phyloP scores from a whole-genome alignment of 2,329 filamentous ascomycete genomes.

The Penicillium sp. region DNA sequence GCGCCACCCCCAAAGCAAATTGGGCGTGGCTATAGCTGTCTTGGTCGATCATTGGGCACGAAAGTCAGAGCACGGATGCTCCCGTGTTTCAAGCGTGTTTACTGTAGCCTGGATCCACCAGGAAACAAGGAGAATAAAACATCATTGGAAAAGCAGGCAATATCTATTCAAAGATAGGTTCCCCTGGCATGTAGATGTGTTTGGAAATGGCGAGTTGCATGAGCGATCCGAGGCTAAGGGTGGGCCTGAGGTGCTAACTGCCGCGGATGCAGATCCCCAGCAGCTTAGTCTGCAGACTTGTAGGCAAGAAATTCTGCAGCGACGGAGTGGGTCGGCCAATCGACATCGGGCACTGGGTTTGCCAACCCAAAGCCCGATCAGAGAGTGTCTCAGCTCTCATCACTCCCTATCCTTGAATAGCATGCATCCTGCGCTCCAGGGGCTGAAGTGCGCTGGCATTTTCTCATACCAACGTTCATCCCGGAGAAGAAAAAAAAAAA shows the following conservation, averaged over 20 bases:
- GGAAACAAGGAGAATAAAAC: neutral
- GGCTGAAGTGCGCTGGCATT: neutral
- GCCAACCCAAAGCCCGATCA: neutral
- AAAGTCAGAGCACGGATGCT: constrained; percentile 4
- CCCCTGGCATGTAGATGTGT: neutral
- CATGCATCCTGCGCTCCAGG: neutral
- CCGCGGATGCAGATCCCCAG: neutral
- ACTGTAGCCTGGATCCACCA: neutral
- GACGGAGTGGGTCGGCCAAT: neutral
- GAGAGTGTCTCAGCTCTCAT: neutral
- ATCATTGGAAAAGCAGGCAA: neutral
- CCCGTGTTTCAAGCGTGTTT: constrained; percentile 3
- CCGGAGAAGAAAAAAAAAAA: neutral
- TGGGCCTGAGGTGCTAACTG: constrained; percentile 5
- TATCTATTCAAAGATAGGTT: neutral
- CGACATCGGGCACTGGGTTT: neutral
- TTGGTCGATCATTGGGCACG: constrained; percentile 14
- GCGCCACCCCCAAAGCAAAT: neutral
- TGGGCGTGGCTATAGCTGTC: neutral
- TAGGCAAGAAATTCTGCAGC: neutral
- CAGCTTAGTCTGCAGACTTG: neutral
- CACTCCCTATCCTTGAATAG: neutral
- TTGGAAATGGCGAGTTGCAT: neutral
- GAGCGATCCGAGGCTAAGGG: constrained; percentile 3
- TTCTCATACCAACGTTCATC: neutral